Conservation (phyloP, 352 stramenopile species). For the Phytophthora hibernalis region DNA sequence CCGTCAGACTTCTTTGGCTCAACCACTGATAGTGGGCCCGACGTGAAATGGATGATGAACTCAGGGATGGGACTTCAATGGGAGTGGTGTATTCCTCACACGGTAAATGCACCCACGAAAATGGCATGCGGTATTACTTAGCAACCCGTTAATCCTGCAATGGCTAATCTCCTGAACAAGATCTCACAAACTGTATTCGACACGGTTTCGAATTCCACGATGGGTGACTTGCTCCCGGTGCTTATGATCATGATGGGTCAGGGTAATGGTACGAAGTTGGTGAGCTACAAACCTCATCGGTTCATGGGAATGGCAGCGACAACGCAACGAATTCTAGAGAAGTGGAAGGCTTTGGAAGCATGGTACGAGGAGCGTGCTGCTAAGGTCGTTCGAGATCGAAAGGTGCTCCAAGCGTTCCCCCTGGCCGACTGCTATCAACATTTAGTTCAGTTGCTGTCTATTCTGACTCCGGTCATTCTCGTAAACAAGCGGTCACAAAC, state of each 20-base stretch:
- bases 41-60: too few species aligned
- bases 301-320: slow-evolving; percentile 5
- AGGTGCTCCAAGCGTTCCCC: not conserved
- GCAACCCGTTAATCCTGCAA: too few species aligned
- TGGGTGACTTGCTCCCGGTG: slow-evolving; percentile 2
- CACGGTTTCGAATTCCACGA: too few species aligned
- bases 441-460: not conserved
- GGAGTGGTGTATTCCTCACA: too few species aligned
- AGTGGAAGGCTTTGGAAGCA: not conserved
- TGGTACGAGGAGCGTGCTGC: not conserved
- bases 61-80: too few species aligned
- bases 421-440: not conserved
- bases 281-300: slow-evolving; percentile 7
- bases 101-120: too few species aligned
- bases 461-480: not conserved
- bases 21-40: too few species aligned
- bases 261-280: slow-evolving; percentile 2
- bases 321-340: not conserved
- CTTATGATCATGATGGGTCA: not conserved
- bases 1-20: too few species aligned
- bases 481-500: not conserved
- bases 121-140: too few species aligned
- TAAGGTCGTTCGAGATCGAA: not conserved
- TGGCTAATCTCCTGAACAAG: too few species aligned
- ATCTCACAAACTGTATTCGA: too few species aligned